Percentiles rank a stretch among this genome's conserved stretches.
Conservation (phyloP, 768 basidiomycete species). For the Naematelia aurantialba region DNA sequence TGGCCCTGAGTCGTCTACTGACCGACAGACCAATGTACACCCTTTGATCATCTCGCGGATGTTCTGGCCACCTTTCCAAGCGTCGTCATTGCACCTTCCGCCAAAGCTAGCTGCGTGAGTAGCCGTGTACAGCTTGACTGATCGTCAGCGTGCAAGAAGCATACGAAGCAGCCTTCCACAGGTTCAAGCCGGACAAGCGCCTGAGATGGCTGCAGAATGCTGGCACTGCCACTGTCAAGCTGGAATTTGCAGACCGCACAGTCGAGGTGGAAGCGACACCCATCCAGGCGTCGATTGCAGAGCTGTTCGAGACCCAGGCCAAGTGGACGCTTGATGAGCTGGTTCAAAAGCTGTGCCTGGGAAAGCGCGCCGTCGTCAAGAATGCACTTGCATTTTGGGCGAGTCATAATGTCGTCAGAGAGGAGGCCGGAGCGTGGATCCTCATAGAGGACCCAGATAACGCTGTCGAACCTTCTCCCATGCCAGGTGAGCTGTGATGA, state of each 20-base stretch:
- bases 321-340: conserved; percentile 66
- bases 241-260: conserved; percentile 76
- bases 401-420: conserved; percentile 73
- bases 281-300: conserved; percentile 68
- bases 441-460: conserved; percentile 42
- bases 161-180: conserved; percentile 72
- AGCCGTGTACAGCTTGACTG: background rate
- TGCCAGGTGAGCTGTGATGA: conserved; percentile 9
- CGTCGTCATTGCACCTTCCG: conserved; percentile 70
- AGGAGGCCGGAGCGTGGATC: conserved; percentile 46
- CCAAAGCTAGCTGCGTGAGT: conserved; percentile 76
- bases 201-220: conserved; percentile 85
- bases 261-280: conserved; percentile 74
- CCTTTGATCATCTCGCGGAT: conserved; percentile 87
- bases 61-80: conserved; percentile 87
- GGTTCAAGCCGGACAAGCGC: conserved; percentile 87
- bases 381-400: conserved; percentile 81
- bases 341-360: conserved; percentile 60
- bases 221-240: conserved; percentile 73
- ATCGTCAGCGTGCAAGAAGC: conserved; percentile 62
- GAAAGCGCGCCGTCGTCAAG: conserved; percentile 63
- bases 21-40: conserved; percentile 66
- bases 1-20: background rate
- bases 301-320: conserved; percentile 28
- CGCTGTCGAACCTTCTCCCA: conserved; percentile 18